Evolutionary conservation across 129 eudicot species (phyloP).

Genomic region (Calendula officinalis): DNA sequence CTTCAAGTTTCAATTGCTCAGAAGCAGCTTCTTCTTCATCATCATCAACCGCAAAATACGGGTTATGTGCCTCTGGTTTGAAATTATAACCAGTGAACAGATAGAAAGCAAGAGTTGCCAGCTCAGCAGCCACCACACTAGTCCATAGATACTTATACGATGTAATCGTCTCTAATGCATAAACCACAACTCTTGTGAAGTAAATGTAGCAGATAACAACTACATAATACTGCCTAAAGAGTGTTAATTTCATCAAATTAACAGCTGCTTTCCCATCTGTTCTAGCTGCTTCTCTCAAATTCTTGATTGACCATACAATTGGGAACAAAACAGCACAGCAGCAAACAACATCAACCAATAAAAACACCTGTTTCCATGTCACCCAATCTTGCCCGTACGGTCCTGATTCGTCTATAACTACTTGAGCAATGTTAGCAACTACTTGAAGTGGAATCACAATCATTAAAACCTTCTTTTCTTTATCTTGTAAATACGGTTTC

Average conservation of each 20-base stretch:
- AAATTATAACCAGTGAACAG: constrained; percentile 69
- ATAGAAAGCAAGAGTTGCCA: constrained; percentile 81
- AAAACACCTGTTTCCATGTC: constrained; percentile 81
- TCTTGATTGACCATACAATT: constrained; percentile 88
- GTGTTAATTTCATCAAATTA: constrained; percentile 73
- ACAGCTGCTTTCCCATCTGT: constrained; percentile 91
- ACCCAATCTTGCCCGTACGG: constrained; percentile 74
- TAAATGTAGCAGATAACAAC: constrained; percentile 84
- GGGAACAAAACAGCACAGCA: constrained; percentile 89
- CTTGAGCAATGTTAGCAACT: constrained; percentile 73
- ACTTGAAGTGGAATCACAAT: constrained; percentile 84
- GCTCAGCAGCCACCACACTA: constrained; percentile 66
- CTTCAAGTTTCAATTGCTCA: constrained; percentile 72
- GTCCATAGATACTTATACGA: constrained; percentile 75
- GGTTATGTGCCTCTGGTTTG: constrained; percentile 75
- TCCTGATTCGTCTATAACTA: constrained; percentile 70
- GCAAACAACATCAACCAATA: constrained; percentile 75
- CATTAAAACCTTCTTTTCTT: constrained; percentile 89
- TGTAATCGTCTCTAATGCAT: constrained; percentile 70
- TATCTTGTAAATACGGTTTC: constrained; percentile 79
- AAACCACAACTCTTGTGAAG: constrained; percentile 79
- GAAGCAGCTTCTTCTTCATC: constrained; percentile 93
- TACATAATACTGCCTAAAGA: constrained; percentile 73
- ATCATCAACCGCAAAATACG: constrained; percentile 76
- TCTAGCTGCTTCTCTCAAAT: constrained; percentile 70